Evolutionary conservation across 345 rosid species (phyloP), one percentile per base, ranked within the genome.

Genomic region (Iberis pinnata): DNA sequence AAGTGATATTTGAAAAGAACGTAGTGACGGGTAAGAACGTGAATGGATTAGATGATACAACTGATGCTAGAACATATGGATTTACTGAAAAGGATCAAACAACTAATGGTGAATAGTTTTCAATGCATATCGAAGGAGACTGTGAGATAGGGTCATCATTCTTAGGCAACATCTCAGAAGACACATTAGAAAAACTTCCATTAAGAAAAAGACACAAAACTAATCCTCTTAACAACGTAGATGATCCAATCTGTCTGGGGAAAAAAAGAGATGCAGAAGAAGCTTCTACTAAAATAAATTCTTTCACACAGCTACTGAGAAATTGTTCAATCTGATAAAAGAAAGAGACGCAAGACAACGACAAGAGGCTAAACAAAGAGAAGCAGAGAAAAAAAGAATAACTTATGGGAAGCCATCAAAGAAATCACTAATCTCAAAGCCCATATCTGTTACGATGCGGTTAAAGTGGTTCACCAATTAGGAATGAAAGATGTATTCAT

Each of bases 401-500:
- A 32, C 12, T 7, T 32, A 32, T 32, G 36, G 8, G 36, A 32
- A 32, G 36, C 36, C 10, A 32, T 9, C 36, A 6, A 32, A 32
- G 36, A 32, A 32, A 12, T 32, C 10, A 5, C 25, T 40, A 3
- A 12, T 7, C 8, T 40, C 17, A 17, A 54, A 4, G 26, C 39
- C 7, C 18, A 40, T 17, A 12, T 54, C 5, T 2, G 39, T 26
- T 40, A 26, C 2, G 9, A 54, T 16, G 26, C 18, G 0, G 26
- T 54, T 8, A 54, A 40, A 26, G 7, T 54, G 16, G 25, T 54
- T 26, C 10, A 53, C 6, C 35, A 24, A 38, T 13, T 53, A 38
- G 44, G 9, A 1, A 39, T 53, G 25, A 25, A 39, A 53, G 24
- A 53, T 22, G 46, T 39, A 26, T 53, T 53, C 33, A 10, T 25